A percentile compares a stretch with the other conserved stretches of the same genome.
Evolutionary conservation across 2,329 filamentous ascomycete species (phyloP).

Genomic region (Pseudovirgaria hyperparasitica): DNA sequence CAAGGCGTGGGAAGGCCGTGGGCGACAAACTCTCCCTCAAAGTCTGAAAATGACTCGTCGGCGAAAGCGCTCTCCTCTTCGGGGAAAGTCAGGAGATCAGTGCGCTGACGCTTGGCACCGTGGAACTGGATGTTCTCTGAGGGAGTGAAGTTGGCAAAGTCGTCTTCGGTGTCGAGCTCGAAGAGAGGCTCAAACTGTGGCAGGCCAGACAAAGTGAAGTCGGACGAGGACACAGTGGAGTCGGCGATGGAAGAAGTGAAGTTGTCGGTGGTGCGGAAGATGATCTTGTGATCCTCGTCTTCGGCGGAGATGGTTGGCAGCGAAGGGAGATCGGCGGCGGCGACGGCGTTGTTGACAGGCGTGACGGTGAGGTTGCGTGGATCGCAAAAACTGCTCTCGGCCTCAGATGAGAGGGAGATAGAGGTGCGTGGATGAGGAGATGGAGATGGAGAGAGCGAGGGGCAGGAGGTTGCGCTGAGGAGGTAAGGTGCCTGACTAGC

Average conservation of each 20-base stretch:
- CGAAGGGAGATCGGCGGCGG: conserved; percentile 49
- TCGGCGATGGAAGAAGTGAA: conserved; percentile 22
- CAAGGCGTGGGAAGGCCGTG: conserved; percentile 52
- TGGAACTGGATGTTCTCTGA: conserved; percentile 46
- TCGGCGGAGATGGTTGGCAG: conserved; percentile 50
- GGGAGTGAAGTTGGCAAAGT: conserved; percentile 58
- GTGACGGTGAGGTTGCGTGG: conserved; percentile 75
- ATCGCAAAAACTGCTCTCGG: conserved; percentile 78
- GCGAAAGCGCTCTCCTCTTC: conserved; percentile 69
- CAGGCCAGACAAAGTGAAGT: conserved; percentile 41
- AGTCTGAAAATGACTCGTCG: conserved; percentile 62
- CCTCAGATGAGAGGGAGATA: conserved; percentile 53
- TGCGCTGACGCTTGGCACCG: conserved; percentile 57
- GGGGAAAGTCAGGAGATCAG: conserved; percentile 51
- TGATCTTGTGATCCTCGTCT: conserved; percentile 46
- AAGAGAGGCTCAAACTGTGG: conserved; percentile 75
- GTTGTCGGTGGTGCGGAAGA: conserved; percentile 33
- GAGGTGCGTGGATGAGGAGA: conserved; percentile 62
- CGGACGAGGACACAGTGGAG: conserved; percentile 15
- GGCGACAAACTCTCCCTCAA: conserved; percentile 55
- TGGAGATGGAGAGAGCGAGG: conserved; percentile 77
- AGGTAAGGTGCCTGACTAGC: conserved; percentile 55
- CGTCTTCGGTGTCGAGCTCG: conserved; percentile 83
- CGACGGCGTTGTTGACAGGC: conserved; percentile 34
- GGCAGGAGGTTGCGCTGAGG: conserved; percentile 60